Percentiles rank a stretch among this genome's conserved stretches.
Conservation (phyloP, 192 early-diverging fungal species). For the Borealophlyctis nickersoniae region DNA sequence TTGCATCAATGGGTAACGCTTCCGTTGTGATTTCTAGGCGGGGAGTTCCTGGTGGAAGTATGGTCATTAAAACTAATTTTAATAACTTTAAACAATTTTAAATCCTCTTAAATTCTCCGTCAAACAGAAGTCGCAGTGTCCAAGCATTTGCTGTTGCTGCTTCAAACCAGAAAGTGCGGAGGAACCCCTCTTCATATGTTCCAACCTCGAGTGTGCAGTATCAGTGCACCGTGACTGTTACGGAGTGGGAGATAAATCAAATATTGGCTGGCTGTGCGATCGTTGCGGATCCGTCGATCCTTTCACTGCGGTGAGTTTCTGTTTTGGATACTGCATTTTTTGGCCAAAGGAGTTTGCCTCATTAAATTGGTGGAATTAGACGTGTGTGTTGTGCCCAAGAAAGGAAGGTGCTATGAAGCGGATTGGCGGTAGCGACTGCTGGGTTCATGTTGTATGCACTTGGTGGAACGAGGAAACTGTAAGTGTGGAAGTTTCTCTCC, state of each 20-base stretch:
- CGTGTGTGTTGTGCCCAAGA: slow-evolving; percentile 14
- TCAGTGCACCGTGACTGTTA: slow-evolving; percentile 3
- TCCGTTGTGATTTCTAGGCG: too few species aligned
- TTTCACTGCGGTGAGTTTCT: background rate
- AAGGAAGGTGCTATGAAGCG: slow-evolving; percentile 10
- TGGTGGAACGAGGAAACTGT: slow-evolving; percentile 2
- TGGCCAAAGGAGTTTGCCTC: background rate
- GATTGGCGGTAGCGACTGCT: slow-evolving; percentile 2
- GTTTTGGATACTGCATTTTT: background rate
- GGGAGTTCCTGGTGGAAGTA: too few species aligned
- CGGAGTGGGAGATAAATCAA: background rate
- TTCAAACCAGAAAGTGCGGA: background rate
- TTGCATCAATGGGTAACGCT: too few species aligned
- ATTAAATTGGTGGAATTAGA: too few species aligned
- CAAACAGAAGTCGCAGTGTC: slow-evolving; percentile 11
- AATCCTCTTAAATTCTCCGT: too few species aligned
- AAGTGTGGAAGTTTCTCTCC: too few species aligned
- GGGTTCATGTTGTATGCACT: slow-evolving; percentile 13
- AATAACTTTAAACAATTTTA: too few species aligned
- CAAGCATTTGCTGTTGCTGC: slow-evolving; percentile 10
- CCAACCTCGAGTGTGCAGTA: slow-evolving; percentile 6
- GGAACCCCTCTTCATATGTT: background rate
- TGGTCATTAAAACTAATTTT: too few species aligned
- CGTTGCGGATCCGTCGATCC: background rate
- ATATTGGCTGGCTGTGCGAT: background rate